Evolutionary conservation across 208 protist genomes (phyloP).

Genomic region (Crithidia bombi): DNA sequence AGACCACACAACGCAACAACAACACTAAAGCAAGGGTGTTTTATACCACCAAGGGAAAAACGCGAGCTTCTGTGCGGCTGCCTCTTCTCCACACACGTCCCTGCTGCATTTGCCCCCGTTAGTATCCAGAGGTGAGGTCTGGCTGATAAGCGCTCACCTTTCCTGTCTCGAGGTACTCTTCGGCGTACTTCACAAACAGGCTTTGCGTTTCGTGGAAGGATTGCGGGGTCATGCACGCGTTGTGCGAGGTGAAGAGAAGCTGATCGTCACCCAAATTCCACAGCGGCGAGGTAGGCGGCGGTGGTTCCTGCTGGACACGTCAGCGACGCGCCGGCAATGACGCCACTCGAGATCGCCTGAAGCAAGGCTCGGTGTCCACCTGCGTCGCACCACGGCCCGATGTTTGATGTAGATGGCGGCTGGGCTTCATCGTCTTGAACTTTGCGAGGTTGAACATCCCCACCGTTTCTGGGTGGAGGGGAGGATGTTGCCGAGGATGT

Average conservation of each 20-base stretch:
- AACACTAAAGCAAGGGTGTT: no score
- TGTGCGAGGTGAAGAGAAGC: constrained; percentile 69
- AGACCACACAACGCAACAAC: no score
- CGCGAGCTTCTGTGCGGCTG: neutral
- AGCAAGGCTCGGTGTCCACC: constrained; percentile 62
- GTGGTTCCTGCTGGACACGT: constrained; percentile 83
- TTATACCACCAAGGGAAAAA: neutral
- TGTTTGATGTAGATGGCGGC: constrained; percentile 85
- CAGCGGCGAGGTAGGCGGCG: constrained; percentile 55
- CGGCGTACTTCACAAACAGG: constrained; percentile 15
- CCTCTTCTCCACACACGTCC: no score
- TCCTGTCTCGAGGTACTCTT: constrained; percentile 19
- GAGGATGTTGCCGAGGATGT: constrained; percentile 82
- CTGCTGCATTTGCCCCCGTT: no score
- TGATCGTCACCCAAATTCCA: constrained; percentile 68
- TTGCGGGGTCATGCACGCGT: constrained; percentile 54
- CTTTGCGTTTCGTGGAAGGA: constrained; percentile 7
- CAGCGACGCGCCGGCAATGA: constrained; percentile 74
- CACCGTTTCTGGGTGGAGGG: constrained; percentile 63
- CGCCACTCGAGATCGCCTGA: constrained; percentile 56
- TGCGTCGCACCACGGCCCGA: constrained; percentile 77
- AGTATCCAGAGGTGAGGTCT: constrained; percentile 13
- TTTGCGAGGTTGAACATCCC: constrained; percentile 74
- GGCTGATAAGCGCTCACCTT: constrained; percentile 14
- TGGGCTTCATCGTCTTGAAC: constrained; percentile 81